These are phyloP conservation scores for Termitomyces sp. DNA, from an alignment of 768 basidiomycete genomes.

Conservation along the genomic window DNA sequence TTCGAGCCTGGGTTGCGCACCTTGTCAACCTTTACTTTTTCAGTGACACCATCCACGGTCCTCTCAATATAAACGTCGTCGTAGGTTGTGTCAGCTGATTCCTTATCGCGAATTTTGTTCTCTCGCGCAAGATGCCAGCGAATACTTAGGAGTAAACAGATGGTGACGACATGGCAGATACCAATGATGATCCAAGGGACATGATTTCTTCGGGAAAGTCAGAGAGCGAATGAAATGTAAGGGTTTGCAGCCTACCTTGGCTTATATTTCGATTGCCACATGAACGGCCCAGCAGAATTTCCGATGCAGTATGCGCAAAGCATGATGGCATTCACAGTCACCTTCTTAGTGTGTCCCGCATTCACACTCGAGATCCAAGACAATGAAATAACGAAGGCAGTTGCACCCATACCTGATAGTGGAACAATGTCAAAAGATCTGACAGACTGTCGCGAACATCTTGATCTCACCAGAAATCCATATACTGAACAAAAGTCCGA, in stretches of 20 bases:
- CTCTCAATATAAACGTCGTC: slow-evolving; percentile 63
- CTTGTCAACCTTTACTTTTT: slow-evolving; percentile 63
- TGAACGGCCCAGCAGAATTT: slow-evolving; percentile 68
- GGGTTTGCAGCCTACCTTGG: slow-evolving; percentile 43
- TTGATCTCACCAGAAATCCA: slow-evolving; percentile 48
- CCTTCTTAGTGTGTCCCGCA: slow-evolving; percentile 69
- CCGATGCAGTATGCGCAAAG: slow-evolving; percentile 64
- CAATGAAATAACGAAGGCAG: slow-evolving; percentile 54
- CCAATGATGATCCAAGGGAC: slow-evolving; percentile 79
- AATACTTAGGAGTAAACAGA: slow-evolving; percentile 45
- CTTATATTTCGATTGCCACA: slow-evolving; percentile 70
- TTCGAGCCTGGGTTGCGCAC: slow-evolving; percentile 35
- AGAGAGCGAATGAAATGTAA: not conserved
- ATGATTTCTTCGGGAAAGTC: slow-evolving; percentile 46
- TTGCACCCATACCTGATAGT: slow-evolving; percentile 17
- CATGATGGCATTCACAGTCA: slow-evolving; percentile 74
- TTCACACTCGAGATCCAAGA: slow-evolving; percentile 67
- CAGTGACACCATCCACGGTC: slow-evolving; percentile 46
- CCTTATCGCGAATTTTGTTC: slow-evolving; percentile 62
- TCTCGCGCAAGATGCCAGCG: slow-evolving; percentile 55
- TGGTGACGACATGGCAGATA: slow-evolving; percentile 55
- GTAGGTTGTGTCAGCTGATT: slow-evolving; percentile 49
- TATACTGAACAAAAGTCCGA: slow-evolving; percentile 59
- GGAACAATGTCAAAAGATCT: not conserved
- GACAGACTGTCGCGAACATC: not conserved